Percentiles rank a stretch among this genome's conserved stretches.
Conservation (phyloP, 176 grass and related monocot species). For the Phyllostachys edulis region DNA sequence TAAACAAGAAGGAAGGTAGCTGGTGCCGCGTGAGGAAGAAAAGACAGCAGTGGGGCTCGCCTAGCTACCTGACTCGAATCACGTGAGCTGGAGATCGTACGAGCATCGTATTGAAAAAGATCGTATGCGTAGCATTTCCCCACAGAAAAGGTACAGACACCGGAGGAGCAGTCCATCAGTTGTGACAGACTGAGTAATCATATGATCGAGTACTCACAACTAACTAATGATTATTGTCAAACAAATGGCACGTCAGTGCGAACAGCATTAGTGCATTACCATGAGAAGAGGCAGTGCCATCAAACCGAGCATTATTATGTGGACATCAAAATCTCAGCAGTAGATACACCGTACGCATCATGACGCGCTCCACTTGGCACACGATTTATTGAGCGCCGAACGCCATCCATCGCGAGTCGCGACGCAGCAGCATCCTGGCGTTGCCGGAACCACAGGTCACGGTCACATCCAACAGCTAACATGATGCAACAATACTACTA, state of each 20-base stretch:
- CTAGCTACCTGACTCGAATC: too few relatives aligned
- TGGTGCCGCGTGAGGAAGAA: too few relatives aligned
- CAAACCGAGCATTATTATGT: background rate
- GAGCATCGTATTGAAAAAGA: too few relatives aligned
- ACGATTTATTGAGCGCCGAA: background rate
- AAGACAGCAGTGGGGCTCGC: too few relatives aligned
- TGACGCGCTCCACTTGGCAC: background rate
- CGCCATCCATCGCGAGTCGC: background rate
- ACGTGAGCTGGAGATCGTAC: too few relatives aligned
- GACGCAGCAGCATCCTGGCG: background rate
- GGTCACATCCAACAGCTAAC: slow-evolving; percentile 4
- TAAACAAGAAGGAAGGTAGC: too few relatives aligned
- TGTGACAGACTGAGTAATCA: too few relatives aligned
- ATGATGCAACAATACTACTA: too few relatives aligned
- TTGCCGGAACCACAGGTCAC: slow-evolving; percentile 6
- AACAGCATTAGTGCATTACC: too few relatives aligned
- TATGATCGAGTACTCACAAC: background rate
- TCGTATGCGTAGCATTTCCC: too few relatives aligned
- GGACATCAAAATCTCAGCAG: background rate
- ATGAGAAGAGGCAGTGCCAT: background rate
- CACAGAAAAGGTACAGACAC: background rate
- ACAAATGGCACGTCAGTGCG: background rate
- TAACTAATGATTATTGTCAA: background rate
- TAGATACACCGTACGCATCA: background rate
- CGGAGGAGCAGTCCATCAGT: too few relatives aligned